Evolutionary conservation across 352 stramenopile species (phyloP).

Genomic region (Peronospora belbahrii): DNA sequence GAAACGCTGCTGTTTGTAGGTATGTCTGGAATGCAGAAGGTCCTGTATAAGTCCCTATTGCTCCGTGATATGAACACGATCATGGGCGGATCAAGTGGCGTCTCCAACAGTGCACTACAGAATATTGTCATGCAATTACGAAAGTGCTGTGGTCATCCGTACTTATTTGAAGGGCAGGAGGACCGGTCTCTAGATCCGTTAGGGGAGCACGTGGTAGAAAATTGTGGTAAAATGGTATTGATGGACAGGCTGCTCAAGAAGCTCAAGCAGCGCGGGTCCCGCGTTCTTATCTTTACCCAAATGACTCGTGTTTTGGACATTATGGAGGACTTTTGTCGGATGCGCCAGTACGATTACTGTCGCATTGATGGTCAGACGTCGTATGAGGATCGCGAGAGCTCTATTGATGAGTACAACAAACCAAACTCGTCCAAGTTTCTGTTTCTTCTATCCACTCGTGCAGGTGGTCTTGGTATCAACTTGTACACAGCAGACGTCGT

Average conservation of each 20-base stretch:
- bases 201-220: slow-evolving; percentile 95
- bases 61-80: slow-evolving; percentile 93
- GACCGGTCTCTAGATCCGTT: slow-evolving; percentile 90
- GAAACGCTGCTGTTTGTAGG: slow-evolving; percentile 92
- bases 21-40: slow-evolving; percentile 91
- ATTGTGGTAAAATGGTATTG: slow-evolving; percentile 97
- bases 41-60: slow-evolving; percentile 94
- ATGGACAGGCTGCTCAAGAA: slow-evolving; percentile 90
- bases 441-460: slow-evolving; percentile 96
- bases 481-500: slow-evolving; percentile 98
- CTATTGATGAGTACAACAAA: slow-evolving; percentile 93
- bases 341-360: slow-evolving; percentile 87
- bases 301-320: slow-evolving; percentile 92
- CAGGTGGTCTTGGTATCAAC: slow-evolving; percentile 97
- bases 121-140: slow-evolving; percentile 87
- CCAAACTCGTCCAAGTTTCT: slow-evolving; percentile 95
- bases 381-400: slow-evolving; percentile 78
- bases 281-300: slow-evolving; percentile 90
- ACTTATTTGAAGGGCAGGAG: slow-evolving; percentile 93
- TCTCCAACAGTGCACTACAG: slow-evolving; percentile 73
- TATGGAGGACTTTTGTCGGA: slow-evolving; percentile 93
- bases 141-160: slow-evolving; percentile 89
- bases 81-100: slow-evolving; percentile 49
- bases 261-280: slow-evolving; percentile 82
- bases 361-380: slow-evolving; percentile 86